Conservation (phyloP, 2,329 filamentous ascomycete genomes). For the Aspergillus fumigatiaffinis region DNA sequence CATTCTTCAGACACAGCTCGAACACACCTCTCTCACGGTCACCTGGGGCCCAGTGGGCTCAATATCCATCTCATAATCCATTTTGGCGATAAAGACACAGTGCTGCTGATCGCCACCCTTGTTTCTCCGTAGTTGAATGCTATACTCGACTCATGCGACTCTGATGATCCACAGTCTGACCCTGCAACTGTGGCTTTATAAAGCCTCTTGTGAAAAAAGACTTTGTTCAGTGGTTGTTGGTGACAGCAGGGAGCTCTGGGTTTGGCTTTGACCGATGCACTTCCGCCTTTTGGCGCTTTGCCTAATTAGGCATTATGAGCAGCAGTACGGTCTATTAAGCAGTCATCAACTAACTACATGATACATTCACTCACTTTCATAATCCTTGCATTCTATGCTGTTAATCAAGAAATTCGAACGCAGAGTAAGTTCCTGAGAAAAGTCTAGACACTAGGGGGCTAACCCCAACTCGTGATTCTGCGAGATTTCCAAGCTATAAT, state of each 20-base stretch:
- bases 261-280: not conserved
- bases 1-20: not conserved
- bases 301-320: not conserved
- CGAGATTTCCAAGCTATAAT: not conserved
- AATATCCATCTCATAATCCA: constrained; percentile 47
- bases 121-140: not conserved
- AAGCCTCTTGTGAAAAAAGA: not conserved
- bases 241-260: not conserved
- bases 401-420: not conserved
- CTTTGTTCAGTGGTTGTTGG: not conserved
- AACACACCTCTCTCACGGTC: constrained; percentile 44
- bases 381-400: not conserved
- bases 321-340: not conserved
- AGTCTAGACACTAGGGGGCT: not conserved
- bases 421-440: not conserved
- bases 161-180: not conserved
- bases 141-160: not conserved
- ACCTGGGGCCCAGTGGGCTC: constrained; percentile 47
- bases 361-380: not conserved
- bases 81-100: constrained; percentile 23
- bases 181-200: not conserved
- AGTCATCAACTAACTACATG: too few species aligned
- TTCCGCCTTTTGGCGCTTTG: not conserved
- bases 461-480: not conserved
- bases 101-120: constrained; percentile 18